Base-by-base conservation (phyloP, 768 basidiomycete genomes). In the Hydnomerulius pinastri region DNA sequence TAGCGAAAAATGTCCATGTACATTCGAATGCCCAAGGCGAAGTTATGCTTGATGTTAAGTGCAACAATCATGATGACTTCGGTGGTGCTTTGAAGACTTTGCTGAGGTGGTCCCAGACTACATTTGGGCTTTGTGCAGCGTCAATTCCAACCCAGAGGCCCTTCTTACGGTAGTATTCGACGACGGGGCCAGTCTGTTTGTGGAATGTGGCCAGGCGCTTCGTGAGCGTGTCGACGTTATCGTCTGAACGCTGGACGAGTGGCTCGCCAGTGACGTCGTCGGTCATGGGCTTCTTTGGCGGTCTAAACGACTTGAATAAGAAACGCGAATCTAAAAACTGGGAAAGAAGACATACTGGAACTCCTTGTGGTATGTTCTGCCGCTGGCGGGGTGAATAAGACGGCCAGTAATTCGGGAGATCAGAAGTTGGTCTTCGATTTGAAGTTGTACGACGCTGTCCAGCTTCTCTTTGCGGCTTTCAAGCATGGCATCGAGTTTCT, bases 321-420 rank as follows among this genome's bases (percentile, higher is more conserved):
- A 56, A 54, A 56, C 43, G 55, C 45, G 37, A 53, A 40, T 10
- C 15, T 43, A 23, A 28, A 13, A 38, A 35, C 40, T 27, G 21
- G 33, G 43, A 36, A 23, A 49, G n/a, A 20, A 38, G 13, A 77
- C 91, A 66, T 64, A 98, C 94, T 83, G 79, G 82, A 96, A 99
- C 68, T 95, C 92, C 61, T 76, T 86, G 79, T 99, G 97, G 72
- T 99, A 99, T 40, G 87, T 87, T 54, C 97, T 79, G 21, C 97
- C 97, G 55, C 86, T 90, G 17, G 85, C 75, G 13, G 87, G 86
- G 73, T 99, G 97, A 58, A 98, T 84, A 53, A 99, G 78, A 51
- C 97, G 87, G 43, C 97, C 97, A 28, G 97, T 98, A 63, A 99
- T 98, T 55, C 97, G 90, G 6, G 92, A 94, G 69, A 99, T 96